These are phyloP conservation scores for Podaxis mareebaensis DNA, from an alignment of 768 basidiomycete genomes.

Conservation along the genomic window DNA sequence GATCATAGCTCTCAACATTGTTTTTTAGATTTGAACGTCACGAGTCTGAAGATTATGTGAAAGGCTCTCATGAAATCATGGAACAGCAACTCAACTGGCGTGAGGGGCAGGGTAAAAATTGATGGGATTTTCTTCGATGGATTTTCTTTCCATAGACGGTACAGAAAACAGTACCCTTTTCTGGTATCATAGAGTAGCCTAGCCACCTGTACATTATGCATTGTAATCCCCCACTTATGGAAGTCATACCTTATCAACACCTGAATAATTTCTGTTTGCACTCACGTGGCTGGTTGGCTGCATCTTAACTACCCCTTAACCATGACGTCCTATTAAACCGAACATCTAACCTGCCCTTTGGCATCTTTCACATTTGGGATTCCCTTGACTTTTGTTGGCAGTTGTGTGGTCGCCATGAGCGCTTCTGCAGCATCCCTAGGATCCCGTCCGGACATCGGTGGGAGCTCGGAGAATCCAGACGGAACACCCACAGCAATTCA, in stretches of 20 bases:
- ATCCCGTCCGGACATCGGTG: background rate
- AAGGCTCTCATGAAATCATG: conserved; percentile 59
- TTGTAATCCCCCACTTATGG: background rate
- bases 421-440: background rate
- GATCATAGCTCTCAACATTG: conserved; percentile 9
- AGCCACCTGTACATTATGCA: background rate
- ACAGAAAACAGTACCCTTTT: background rate
- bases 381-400: background rate
- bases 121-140: background rate
- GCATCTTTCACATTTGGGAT: background rate
- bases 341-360: background rate
- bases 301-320: background rate
- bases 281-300: conserved; percentile 2
- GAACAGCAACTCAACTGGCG: conserved; percentile 14
- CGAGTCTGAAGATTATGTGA: conserved; percentile 66
- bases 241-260: background rate
- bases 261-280: background rate
- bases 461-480: conserved; percentile 2
- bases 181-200: background rate
- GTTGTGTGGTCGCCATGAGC: background rate
- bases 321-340: background rate
- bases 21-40: conserved; percentile 59
- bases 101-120: background rate
- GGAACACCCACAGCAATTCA: conserved; percentile 27
- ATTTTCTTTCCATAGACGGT: background rate